Evolutionary conservation across 2,329 filamentous ascomycete genomes (phyloP).

Genomic region (Epichloe aotearoae): DNA sequence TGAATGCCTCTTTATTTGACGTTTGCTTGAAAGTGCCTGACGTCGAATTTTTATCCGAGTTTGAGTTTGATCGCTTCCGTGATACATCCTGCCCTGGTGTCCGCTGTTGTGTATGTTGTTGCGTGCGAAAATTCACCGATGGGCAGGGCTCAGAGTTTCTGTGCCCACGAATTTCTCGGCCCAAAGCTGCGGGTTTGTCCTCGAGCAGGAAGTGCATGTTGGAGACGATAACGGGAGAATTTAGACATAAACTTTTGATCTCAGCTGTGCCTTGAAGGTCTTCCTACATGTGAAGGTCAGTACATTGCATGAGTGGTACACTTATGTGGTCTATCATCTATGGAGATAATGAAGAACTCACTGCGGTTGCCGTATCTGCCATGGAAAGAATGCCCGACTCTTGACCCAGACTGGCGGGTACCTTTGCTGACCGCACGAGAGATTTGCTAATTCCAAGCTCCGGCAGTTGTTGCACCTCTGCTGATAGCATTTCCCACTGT

Average conservation of each 20-base stretch:
- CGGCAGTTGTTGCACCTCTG: neutral
- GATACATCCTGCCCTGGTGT: neutral
- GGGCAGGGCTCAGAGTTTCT: neutral
- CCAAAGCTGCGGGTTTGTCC: neutral
- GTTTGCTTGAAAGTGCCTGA: neutral
- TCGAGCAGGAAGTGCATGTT: neutral
- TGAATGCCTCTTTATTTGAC: constrained; percentile 1
- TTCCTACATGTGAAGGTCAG: neutral
- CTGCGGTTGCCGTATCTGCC: neutral
- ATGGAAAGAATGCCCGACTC: neutral
- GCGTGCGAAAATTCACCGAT: neutral
- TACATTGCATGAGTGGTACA: neutral
- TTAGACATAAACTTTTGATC: neutral
- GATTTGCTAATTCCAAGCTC: neutral
- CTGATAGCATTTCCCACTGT: neutral
- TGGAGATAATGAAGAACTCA: neutral
- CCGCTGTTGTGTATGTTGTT: neutral
- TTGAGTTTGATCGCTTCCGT: neutral
- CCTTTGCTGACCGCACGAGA: neutral
- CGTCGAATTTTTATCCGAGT: neutral
- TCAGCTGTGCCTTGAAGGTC: neutral
- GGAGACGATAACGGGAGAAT: neutral
- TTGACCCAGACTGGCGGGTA: neutral
- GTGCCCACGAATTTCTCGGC: neutral
- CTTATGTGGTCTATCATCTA: neutral